Base-by-base conservation (phyloP, 1,139 yeast genomes). In the Saccharomycopsis hybrid region DNA sequence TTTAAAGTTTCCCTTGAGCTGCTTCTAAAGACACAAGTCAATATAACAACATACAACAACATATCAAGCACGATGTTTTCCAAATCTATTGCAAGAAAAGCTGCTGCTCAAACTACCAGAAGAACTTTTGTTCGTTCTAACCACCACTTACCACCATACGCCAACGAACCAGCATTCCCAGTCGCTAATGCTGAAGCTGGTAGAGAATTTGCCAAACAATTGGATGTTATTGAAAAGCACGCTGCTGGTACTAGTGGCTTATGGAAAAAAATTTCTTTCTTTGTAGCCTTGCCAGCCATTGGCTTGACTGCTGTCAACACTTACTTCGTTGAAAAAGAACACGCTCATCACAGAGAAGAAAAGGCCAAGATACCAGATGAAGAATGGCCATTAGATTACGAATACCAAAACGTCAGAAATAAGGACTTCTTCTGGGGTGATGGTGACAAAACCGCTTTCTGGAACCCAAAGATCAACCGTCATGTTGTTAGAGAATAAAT, bases 361-460 rank as follows among this genome's bases (percentile, higher is more conserved):
- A 70, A 77, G 63, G 76, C 74, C 59, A 87, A 85, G 63, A 74
- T 87, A 55, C 65, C 82, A 42, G 97, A 89, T 67, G 94, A 84
- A 60, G 95, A 89, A 68, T 85, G 95, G 89, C 97, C 96, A 62
- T 73, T 70, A 56, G 94, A 85, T 71, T 87, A 86, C 74, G 92
- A 82, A 59, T 92, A 81, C 79, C 90, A 84, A 76, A 90, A 92
- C 77, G 70, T 88, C 62, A 86, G 97, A 80, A 68, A 69, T 65
- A 83, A 80, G 70, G 84, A 85, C 67, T 85, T 78, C 79, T 90
- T 88, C 83, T 92, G 97, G 97, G 97, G 97, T 65, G 90, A 92
- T 67, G 97, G 98, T 66, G 96, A 89, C 77, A 82, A 87, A 78
- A 88, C 97, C 57, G 74, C 85, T 67, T 92, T 92, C 85, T 92